Base-by-base conservation (phyloP, 2,329 filamentous ascomycete species). In the Neopestalotiopsis clavispora region DNA sequence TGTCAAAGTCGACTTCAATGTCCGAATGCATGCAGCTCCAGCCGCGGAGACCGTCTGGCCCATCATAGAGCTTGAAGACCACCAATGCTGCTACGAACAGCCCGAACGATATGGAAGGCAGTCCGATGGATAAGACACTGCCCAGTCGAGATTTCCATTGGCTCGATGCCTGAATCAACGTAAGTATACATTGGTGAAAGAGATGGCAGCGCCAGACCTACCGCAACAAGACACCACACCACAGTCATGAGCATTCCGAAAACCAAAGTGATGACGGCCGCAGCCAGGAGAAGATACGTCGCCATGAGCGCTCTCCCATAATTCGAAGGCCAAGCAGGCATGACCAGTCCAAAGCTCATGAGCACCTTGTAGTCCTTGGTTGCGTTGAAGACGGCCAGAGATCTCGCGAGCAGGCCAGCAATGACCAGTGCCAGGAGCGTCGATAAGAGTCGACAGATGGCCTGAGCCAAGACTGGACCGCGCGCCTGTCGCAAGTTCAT, bases 1-100 rank as follows among this genome's bases (percentile, higher is more conserved):
- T 34, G 58, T 60, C 58, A 17, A 30, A 60, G 28, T 30, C 28
- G 58, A 34, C 30, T 60, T 60, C 58, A 28, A 60, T 34, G 17
- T 60, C 7, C 28, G 9, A 7, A 34, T 60, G 58, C 17, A 20
- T 28, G 58, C 58, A 60, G 28, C 58, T 60, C 58, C 58, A 60
- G 17, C 58, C 58, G 1, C 17, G 28, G 14, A 34, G 5, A 14
- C 58, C 58, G 28, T 60, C 28, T 10, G n/a, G 17, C 28, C 58
- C n/a, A 17, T 60, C 58, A 34, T 30, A 30, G 1, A 60, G 58
- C n/a, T 60, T 60, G 14, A 17, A 60, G 2, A 60, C 17, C 7
- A 34, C 30, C 58, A 60, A 34, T 23, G 58, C 58, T 17, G 58
- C 58, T 28, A 60, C 58, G 28, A 60, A 60, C 13, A 60, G 13